phyloP scores from a whole-genome alignment of 371 early-diverging fungal species.

The Mucor irregularis region DNA sequence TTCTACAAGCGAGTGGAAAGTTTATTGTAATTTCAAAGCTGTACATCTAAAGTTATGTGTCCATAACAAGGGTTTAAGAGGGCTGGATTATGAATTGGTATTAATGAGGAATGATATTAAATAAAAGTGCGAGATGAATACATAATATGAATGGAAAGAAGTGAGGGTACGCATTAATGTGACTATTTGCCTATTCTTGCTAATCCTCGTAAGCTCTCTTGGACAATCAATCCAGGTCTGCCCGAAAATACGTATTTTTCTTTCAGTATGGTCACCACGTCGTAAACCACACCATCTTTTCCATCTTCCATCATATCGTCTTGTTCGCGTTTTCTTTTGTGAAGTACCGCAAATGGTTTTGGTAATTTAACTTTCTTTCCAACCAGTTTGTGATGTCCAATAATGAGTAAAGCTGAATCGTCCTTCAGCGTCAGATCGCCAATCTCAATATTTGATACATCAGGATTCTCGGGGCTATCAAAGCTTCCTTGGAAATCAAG shows the following conservation, averaged over 20 bases:
- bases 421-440: conserved; percentile 39
- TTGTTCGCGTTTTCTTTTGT: conserved; percentile 20
- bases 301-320: conserved; percentile 23
- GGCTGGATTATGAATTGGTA: no score
- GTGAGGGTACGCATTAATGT: no score
- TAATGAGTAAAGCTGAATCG: conserved; percentile 39
- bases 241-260: conserved; percentile 57
- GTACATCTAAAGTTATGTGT: no score
- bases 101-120: no score
- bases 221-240: conserved; percentile 49
- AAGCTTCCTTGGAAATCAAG: conserved; percentile 61
- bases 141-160: no score
- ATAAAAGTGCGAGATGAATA: no score
- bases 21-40: no score
- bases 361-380: conserved; percentile 43
- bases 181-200: conserved; percentile 14
- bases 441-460: conserved; percentile 33
- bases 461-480: conserved; percentile 19
- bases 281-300: conserved; percentile 24
- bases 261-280: conserved; percentile 47
- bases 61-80: no score
- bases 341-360: conserved; percentile 57
- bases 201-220: conserved; percentile 35
- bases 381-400: conserved; percentile 52
- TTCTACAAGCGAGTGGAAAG: no score